Percentiles rank a stretch among this genome's conserved stretches.
Evolutionary conservation across 1,284 basidiomycete species (phyloP).

Genomic region (Mycosarcoma maydis): DNA sequence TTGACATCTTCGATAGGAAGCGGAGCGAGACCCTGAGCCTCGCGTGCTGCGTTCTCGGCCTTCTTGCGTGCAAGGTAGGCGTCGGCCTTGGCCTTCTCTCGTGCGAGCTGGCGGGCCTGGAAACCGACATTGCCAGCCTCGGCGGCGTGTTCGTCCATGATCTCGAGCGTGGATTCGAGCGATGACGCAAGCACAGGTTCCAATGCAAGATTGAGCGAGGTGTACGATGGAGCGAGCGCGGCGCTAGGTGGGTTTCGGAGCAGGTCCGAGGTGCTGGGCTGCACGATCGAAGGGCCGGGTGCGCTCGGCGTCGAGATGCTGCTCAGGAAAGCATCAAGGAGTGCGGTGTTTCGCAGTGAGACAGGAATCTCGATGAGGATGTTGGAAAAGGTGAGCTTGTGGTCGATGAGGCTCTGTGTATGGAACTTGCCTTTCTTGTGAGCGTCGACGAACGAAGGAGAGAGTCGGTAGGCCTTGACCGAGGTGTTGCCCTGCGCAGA

Average conservation of each 20-base stretch:
- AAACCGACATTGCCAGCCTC: conserved; percentile 83
- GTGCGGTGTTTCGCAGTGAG: conserved; percentile 84
- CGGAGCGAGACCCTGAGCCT: conserved; percentile 84
- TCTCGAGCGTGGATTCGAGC: conserved; percentile 64
- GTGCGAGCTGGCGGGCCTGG: conserved; percentile 86
- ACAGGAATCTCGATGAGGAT: conserved; percentile 91
- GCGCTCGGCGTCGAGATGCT: conserved; percentile 72
- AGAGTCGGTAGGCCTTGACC: conserved; percentile 90
- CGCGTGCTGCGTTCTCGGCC: conserved; percentile 85
- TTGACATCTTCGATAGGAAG: conserved; percentile 71
- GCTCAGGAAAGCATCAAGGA: conserved; percentile 85
- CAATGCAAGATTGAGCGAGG: conserved; percentile 63
- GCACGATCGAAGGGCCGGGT: conserved; percentile 63
- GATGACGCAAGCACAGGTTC: conserved; percentile 65
- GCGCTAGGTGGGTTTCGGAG: conserved; percentile 58
- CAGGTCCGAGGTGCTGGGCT: conserved; percentile 50
- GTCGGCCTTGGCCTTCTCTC: conserved; percentile 87
- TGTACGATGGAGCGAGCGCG: conserved; percentile 55
- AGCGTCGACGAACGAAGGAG: conserved; percentile 83
- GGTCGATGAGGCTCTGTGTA: conserved; percentile 79
- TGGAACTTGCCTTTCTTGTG: conserved; percentile 89
- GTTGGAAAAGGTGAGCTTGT: conserved; percentile 86
- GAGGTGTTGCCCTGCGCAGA: conserved; percentile 82
- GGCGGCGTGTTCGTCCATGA: conserved; percentile 62
- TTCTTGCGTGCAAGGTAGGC: conserved; percentile 70